Percentiles rank a stretch among this genome's conserved stretches.
phyloP scores from a whole-genome alignment of 2,329 filamentous ascomycete species.

The Dothistroma pini region DNA sequence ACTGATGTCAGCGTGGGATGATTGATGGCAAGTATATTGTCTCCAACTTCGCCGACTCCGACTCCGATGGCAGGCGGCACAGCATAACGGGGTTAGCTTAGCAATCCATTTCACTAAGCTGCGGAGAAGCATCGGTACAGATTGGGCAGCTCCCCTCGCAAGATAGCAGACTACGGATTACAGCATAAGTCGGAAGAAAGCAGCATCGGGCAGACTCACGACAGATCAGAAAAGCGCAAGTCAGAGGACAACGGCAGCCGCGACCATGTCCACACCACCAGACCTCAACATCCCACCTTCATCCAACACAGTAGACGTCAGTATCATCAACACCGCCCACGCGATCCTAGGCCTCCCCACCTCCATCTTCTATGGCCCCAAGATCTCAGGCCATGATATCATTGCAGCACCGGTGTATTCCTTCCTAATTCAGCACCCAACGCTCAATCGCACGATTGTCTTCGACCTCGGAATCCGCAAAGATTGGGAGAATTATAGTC shows the following conservation, averaged over 20 bases:
- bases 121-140: neutral
- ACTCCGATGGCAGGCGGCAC: neutral
- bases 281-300: conserved; percentile 32
- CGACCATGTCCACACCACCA: conserved; percentile 28
- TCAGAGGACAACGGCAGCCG: neutral
- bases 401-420: conserved; percentile 39
- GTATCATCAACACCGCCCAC: conserved; percentile 31
- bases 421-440: conserved; percentile 47
- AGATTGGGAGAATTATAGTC: conserved; percentile 30
- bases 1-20: neutral
- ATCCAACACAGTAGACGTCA: conserved; percentile 29
- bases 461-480: conserved; percentile 47
- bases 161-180: neutral
- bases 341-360: conserved; percentile 17
- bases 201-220: neutral
- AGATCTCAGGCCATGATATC: conserved; percentile 35
- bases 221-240: neutral
- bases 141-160: neutral
- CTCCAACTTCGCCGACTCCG: neutral
- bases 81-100: neutral
- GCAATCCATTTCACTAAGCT: neutral
- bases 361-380: conserved; percentile 31
- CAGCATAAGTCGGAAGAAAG: too few species aligned
- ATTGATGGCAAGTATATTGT: neutral
- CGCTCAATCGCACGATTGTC: conserved; percentile 21